These are phyloP conservation scores for Sechiopsis laciniata DNA, from an alignment of 306 rosid species.

Conservation along the genomic window DNA sequence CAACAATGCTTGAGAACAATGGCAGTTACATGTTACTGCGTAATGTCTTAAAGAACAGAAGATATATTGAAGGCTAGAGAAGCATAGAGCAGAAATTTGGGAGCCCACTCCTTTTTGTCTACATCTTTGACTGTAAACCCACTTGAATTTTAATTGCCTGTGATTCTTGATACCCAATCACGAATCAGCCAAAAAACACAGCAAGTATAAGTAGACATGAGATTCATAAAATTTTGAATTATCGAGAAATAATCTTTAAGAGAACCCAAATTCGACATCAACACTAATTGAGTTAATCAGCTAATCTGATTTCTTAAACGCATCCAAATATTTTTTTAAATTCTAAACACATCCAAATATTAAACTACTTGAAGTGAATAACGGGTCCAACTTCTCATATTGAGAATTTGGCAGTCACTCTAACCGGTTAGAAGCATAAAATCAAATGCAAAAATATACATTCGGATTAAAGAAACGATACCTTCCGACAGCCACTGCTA, in stretches of 20 bases:
- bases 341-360: neutral
- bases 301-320: neutral
- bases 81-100: neutral
- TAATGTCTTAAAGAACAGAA: neutral
- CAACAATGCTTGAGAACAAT: neutral
- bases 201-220: too few species aligned
- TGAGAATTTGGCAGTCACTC: slow-evolving; percentile 1
- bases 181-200: too few species aligned
- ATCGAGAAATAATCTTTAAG: neutral
- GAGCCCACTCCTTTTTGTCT: neutral
- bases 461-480: slow-evolving; percentile 24
- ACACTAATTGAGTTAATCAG: neutral
- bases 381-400: neutral
- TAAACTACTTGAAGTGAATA: neutral
- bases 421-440: neutral
- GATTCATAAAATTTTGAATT: too few species aligned
- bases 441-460: neutral
- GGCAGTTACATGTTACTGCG: neutral
- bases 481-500: slow-evolving; percentile 72
- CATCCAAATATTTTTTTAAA: neutral
- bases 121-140: neutral
- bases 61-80: neutral
- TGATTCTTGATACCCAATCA: too few species aligned
- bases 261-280: neutral
- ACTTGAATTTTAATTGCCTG: neutral